A percentile compares a stretch with the other conserved stretches of the same genome.
phyloP scores from a whole-genome alignment of 208 protist species.

The Crithidia fasciculata region DNA sequence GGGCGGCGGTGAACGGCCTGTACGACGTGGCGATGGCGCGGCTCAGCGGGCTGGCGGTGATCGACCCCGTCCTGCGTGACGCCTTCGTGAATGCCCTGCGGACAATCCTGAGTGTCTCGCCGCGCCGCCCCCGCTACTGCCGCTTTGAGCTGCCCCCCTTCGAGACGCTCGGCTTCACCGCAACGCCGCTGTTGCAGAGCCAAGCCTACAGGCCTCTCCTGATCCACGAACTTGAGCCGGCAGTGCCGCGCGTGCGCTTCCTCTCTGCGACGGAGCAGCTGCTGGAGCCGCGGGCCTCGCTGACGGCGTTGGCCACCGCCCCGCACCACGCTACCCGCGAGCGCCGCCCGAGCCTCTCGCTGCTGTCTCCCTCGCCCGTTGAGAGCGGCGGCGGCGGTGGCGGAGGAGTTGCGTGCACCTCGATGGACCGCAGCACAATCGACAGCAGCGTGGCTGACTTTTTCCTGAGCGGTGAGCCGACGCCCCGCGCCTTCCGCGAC shows the following conservation, averaged over 20 bases:
- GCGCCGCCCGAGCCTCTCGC: not conserved
- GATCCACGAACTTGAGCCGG: slow-evolving; percentile 17
- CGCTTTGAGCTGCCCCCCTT: slow-evolving; percentile 53
- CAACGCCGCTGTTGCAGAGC: slow-evolving; percentile 1
- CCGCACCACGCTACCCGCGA: not conserved
- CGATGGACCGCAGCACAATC: not conserved
- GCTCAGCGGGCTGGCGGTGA: slow-evolving; percentile 2
- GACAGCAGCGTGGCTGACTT: not conserved
- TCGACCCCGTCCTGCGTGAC: slow-evolving; percentile 21
- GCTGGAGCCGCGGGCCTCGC: not conserved
- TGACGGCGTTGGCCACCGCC: not conserved
- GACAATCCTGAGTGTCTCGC: slow-evolving; percentile 17
- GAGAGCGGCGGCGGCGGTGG: not conserved
- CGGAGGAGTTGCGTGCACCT: not conserved
- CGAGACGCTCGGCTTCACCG: slow-evolving; percentile 36
- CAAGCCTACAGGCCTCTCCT: slow-evolving; percentile 31
- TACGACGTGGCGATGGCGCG: slow-evolving; percentile 26
- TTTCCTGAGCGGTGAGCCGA: not conserved
- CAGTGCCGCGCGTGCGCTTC: slow-evolving; percentile 7
- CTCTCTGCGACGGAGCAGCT: not conserved
- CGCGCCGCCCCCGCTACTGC: slow-evolving; percentile 51
- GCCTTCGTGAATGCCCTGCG: slow-evolving; percentile 16
- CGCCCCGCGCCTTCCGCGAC: slow-evolving; percentile 38
- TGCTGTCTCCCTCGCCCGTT: not conserved
- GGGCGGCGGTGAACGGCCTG: slow-evolving; percentile 19